phyloP scores from a whole-genome alignment of 768 basidiomycete genomes.

The Boletellus sp. region DNA sequence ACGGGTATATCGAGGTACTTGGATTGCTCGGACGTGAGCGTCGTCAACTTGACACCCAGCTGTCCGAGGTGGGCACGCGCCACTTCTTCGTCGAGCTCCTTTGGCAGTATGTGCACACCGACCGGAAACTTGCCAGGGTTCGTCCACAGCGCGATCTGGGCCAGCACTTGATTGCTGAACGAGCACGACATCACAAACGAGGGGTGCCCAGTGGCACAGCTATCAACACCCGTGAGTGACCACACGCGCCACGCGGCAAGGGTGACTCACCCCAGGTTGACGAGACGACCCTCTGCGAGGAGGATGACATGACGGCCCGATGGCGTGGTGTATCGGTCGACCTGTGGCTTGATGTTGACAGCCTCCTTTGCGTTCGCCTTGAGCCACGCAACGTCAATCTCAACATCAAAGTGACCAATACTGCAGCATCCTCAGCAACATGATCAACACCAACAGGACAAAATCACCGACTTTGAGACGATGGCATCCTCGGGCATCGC shows the following conservation, averaged over 20 bases:
- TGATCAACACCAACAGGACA: background rate
- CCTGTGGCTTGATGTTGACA: constrained; percentile 97
- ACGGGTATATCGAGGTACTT: constrained; percentile 88
- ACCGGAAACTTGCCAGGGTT: constrained; percentile 88
- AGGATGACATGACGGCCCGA: constrained; percentile 94
- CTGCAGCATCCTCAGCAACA: constrained; percentile 34
- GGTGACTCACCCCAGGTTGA: constrained; percentile 82
- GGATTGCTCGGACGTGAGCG: constrained; percentile 68
- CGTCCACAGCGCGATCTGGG: constrained; percentile 98
- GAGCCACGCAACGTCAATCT: constrained; percentile 98
- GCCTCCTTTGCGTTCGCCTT: constrained; percentile 83
- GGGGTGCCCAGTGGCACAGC: constrained; percentile 96
- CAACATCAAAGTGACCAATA: constrained; percentile 84
- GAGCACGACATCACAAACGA: constrained; percentile 99
- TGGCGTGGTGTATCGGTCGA: constrained; percentile 94
- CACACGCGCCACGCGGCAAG: background rate
- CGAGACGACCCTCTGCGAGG: constrained; percentile 97
- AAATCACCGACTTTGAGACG: constrained; percentile 81
- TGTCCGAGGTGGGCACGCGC: constrained; percentile 91
- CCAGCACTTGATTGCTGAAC: constrained; percentile 97
- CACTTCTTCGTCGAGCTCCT: constrained; percentile 98
- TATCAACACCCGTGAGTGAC: constrained; percentile 24
- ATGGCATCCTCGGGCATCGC: constrained; percentile 98
- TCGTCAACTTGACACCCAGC: constrained; percentile 92
- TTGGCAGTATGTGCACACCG: constrained; percentile 98